Conservation (phyloP, 306 rosid genomes). For the Benincasa hispida region DNA sequence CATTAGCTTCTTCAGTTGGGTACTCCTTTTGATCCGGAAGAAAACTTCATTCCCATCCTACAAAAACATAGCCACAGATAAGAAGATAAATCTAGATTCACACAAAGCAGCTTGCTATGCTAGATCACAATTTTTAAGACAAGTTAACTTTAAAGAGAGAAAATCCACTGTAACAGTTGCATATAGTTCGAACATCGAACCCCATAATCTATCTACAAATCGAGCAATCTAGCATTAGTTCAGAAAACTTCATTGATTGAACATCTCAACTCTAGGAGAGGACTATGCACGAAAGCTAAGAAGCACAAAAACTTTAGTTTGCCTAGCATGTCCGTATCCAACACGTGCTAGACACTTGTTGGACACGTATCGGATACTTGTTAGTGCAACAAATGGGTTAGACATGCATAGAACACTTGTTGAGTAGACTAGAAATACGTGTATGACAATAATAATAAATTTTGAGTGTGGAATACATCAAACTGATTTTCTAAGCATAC, state of each 20-base stretch:
- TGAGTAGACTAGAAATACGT: too few species aligned
- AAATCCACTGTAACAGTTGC: neutral
- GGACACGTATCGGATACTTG: too few species aligned
- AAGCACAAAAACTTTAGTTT: too few species aligned
- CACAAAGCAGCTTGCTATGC: neutral
- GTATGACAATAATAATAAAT: too few species aligned
- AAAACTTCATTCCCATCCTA: slow-evolving; percentile 80
- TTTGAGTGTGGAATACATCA: too few species aligned
- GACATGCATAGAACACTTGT: too few species aligned
- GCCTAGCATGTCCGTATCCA: too few species aligned
- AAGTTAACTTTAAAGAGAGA: neutral
- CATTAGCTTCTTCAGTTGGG: slow-evolving; percentile 65
- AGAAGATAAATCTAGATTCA: neutral
- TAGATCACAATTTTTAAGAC: neutral
- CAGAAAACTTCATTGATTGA: neutral
- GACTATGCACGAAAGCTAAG: too few species aligned
- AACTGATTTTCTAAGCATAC: too few species aligned
- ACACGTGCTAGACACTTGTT: too few species aligned
- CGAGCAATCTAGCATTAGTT: neutral
- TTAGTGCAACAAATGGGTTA: too few species aligned
- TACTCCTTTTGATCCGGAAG: slow-evolving; percentile 71
- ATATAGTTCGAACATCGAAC: neutral
- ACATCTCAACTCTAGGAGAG: neutral
- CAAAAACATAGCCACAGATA: slow-evolving; percentile 1
- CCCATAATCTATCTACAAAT: neutral